Percentiles rank a stretch among this genome's conserved stretches.
Evolutionary conservation across 768 basidiomycete genomes (phyloP).

Genomic region (Lentinula raphanica): DNA sequence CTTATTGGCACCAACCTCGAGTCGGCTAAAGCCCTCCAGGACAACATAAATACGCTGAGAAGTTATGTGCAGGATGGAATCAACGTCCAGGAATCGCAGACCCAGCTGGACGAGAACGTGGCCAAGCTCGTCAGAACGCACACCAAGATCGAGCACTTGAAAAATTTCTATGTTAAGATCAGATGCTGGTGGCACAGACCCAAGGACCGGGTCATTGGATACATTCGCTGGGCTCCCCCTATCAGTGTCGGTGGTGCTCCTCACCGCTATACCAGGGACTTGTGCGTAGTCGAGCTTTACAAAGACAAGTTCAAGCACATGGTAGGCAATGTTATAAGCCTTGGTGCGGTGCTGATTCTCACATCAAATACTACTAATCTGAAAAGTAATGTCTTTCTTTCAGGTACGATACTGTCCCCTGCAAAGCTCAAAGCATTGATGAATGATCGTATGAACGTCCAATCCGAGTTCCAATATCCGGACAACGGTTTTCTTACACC

Average conservation of each 20-base stretch:
- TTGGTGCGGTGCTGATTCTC: constrained; percentile 27
- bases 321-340: constrained; percentile 27
- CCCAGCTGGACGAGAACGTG: constrained; percentile 14
- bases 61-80: constrained; percentile 10
- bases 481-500: constrained; percentile 25
- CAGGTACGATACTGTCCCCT: constrained; percentile 18
- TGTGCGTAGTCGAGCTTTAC: constrained; percentile 32
- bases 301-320: constrained; percentile 25
- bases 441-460: constrained; percentile 11
- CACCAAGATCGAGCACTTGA: constrained; percentile 23
- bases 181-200: constrained; percentile 27
- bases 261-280: constrained; percentile 24
- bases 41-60: neutral
- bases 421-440: constrained; percentile 17
- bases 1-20: constrained; percentile 10
- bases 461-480: constrained; percentile 26
- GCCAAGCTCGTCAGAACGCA: constrained; percentile 15
- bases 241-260: constrained; percentile 16
- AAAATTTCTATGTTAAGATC: constrained; percentile 24
- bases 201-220: constrained; percentile 31
- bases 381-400: constrained; percentile 16
- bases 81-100: constrained; percentile 9
- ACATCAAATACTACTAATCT: constrained; percentile 17
- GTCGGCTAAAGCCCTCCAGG: constrained; percentile 15
- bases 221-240: constrained; percentile 33